Percentiles rank a stretch among this genome's conserved stretches.
These are phyloP conservation scores for Waitea zeae DNA, from an alignment of 1,284 basidiomycete genomes.

Conservation along the genomic window DNA sequence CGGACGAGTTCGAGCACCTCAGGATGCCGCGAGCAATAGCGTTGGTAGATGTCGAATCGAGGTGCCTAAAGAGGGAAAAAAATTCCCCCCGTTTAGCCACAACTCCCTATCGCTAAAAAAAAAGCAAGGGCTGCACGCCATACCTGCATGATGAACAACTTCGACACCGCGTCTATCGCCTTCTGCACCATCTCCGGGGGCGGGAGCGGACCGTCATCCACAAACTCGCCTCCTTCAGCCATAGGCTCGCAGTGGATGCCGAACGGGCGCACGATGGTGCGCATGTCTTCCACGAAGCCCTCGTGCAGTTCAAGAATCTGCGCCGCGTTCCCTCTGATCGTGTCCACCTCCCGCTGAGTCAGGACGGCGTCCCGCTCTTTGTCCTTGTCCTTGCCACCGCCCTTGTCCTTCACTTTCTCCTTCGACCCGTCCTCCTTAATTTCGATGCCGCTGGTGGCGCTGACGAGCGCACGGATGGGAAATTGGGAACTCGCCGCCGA, in stretches of 20 bases:
- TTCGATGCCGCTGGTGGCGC: slow-evolving; percentile 7
- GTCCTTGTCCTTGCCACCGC: slow-evolving; percentile 4
- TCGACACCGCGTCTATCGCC: slow-evolving; percentile 38
- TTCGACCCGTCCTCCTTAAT: slow-evolving; percentile 5
- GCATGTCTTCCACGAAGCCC: slow-evolving; percentile 43
- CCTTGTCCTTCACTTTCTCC: slow-evolving; percentile 7
- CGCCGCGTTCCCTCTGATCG: slow-evolving; percentile 3
- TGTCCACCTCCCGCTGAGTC: slow-evolving; percentile 1
- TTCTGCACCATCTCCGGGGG: slow-evolving; percentile 13
- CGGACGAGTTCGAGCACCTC: slow-evolving; percentile 63
- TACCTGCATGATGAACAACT: slow-evolving; percentile 53
- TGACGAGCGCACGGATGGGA: slow-evolving; percentile 3
- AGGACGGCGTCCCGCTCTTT: slow-evolving; percentile 2
- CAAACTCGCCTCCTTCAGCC: slow-evolving; percentile 10
- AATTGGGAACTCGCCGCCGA: slow-evolving; percentile 6
- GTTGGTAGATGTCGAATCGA: slow-evolving; percentile 61
- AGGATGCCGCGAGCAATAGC: slow-evolving; percentile 72
- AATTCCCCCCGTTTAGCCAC: no score
- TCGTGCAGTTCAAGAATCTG: slow-evolving; percentile 27
- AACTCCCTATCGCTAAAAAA: slow-evolving; percentile 3
- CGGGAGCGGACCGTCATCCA: background rate
- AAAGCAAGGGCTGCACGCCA: slow-evolving; percentile 10
- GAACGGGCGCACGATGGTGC: slow-evolving; percentile 32
- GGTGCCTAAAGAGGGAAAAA: slow-evolving; percentile 36
- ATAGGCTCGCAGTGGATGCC: slow-evolving; percentile 15